These are phyloP conservation scores for Aspergillus sp. DNA, from an alignment of 2,329 filamentous ascomycete genomes.

Conservation along the genomic window DNA sequence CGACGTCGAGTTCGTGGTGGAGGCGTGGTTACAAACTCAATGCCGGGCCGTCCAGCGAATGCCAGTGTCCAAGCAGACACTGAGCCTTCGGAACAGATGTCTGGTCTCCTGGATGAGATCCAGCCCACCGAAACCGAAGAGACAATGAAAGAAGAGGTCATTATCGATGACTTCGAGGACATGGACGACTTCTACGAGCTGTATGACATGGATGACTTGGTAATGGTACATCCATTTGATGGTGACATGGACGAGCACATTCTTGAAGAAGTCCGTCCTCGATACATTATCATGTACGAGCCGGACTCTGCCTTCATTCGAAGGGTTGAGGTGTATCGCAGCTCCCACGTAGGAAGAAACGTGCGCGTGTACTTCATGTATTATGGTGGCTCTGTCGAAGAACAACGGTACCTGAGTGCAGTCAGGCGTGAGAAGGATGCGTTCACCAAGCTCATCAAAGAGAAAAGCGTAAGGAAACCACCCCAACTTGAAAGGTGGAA, in stretches of 20 bases:
- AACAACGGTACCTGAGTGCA: conserved; percentile 85
- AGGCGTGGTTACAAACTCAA: conserved; percentile 53
- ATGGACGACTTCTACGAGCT: conserved; percentile 92
- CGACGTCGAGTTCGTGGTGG: conserved; percentile 81
- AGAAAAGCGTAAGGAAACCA: conserved; percentile 65
- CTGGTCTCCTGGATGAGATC: conserved; percentile 77
- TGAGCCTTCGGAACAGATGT: conserved; percentile 79
- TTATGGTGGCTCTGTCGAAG: conserved; percentile 91
- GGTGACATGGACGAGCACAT: conserved; percentile 95
- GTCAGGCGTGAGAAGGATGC: conserved; percentile 95
- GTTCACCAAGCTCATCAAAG: conserved; percentile 91
- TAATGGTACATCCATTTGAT: conserved; percentile 90
- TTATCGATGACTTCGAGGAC: conserved; percentile 77
- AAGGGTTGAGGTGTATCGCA: conserved; percentile 91
- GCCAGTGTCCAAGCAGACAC: conserved; percentile 71
- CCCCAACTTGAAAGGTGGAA: neutral
- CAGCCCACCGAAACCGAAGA: conserved; percentile 76
- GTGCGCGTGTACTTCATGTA: conserved; percentile 96
- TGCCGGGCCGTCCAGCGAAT: conserved; percentile 61
- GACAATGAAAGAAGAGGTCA: conserved; percentile 66
- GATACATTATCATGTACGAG: conserved; percentile 98
- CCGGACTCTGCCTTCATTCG: conserved; percentile 93
- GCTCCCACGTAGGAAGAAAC: conserved; percentile 84
- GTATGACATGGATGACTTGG: conserved; percentile 84
- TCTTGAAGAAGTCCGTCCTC: conserved; percentile 89